Percentiles rank a stretch among this genome's conserved stretches.
phyloP scores from a whole-genome alignment of 139 green algal genomes.

The Zygnema circumcarinatum region DNA sequence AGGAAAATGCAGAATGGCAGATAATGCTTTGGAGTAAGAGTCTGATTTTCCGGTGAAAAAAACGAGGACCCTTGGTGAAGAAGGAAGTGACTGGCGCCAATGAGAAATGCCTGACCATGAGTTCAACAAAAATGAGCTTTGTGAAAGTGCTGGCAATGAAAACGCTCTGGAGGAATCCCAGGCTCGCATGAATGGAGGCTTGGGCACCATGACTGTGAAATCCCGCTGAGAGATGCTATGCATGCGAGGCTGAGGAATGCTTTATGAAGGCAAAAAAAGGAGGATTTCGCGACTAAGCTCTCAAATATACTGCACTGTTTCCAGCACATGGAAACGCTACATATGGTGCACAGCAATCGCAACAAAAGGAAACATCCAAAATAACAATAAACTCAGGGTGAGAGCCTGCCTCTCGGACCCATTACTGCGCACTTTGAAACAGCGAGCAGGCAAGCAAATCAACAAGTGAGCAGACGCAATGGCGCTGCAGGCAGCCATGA shows the following conservation, averaged over 20 bases:
- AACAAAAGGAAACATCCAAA: background rate
- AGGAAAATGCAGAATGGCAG: slow-evolving; percentile 21
- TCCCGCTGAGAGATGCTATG: background rate
- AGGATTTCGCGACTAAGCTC: background rate
- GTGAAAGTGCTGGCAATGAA: background rate
- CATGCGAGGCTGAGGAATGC: background rate
- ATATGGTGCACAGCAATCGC: background rate
- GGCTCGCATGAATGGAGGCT: background rate
- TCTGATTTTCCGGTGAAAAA: background rate
- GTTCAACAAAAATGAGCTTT: too few relatives aligned
- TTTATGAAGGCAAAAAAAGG: background rate
- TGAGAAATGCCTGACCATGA: background rate
- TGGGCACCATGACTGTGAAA: background rate
- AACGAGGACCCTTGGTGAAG: background rate
- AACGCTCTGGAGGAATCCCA: background rate
- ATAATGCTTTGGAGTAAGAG: slow-evolving; percentile 14
- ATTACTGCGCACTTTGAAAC: background rate
- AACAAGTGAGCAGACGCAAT: too few relatives aligned
- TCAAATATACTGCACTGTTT: background rate
- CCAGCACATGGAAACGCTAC: background rate
- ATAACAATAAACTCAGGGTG: background rate
- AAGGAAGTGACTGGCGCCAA: too few relatives aligned
- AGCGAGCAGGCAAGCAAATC: too few relatives aligned
- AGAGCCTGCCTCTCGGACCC: background rate
- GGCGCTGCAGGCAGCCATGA: too few relatives aligned